A percentile compares a stretch with the other conserved stretches of the same genome.
phyloP scores from a whole-genome alignment of 495 filamentous ascomycete species.

The Penicillium paxilli region DNA sequence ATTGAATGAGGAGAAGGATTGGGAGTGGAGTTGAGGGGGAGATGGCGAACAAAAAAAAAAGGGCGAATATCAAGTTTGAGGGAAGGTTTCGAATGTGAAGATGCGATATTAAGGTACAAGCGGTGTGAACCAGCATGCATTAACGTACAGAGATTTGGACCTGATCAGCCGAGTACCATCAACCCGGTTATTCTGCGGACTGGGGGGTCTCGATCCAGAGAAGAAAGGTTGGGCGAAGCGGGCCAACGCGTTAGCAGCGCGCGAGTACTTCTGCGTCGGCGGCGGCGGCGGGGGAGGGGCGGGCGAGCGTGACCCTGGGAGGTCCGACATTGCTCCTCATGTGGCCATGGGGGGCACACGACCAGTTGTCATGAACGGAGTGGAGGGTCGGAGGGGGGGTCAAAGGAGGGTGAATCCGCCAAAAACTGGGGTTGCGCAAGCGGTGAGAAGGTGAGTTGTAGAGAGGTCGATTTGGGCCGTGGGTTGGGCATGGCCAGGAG shows the following conservation, averaged over 20 bases:
- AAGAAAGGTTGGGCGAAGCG: slow-evolving; percentile 60
- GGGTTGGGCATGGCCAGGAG: slow-evolving; percentile 1
- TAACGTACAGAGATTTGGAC: slow-evolving; percentile 45
- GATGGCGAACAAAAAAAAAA: neutral
- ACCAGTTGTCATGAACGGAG: slow-evolving; percentile 24
- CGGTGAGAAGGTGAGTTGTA: slow-evolving; percentile 16
- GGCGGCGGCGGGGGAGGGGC: slow-evolving; percentile 52
- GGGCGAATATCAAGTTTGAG: slow-evolving; percentile 2
- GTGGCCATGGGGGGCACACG: slow-evolving; percentile 29
- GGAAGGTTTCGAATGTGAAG: neutral
- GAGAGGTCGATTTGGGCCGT: neutral
- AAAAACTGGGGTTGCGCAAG: slow-evolving; percentile 10
- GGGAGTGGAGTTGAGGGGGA: neutral
- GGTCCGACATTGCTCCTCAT: slow-evolving; percentile 45
- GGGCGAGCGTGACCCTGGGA: slow-evolving; percentile 36
- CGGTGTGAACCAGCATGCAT: slow-evolving; percentile 25
- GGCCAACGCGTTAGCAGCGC: slow-evolving; percentile 55
- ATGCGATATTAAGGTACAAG: slow-evolving; percentile 2
- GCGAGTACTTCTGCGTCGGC: slow-evolving; percentile 50
- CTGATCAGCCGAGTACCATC: slow-evolving; percentile 40
- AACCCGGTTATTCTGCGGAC: slow-evolving; percentile 42
- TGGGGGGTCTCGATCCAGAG: slow-evolving; percentile 55
- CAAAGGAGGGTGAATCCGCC: neutral
- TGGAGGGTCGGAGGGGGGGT: slow-evolving; percentile 17
- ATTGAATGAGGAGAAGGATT: neutral